phyloP scores from a whole-genome alignment of 345 rosid species.

The Viola odorata region DNA sequence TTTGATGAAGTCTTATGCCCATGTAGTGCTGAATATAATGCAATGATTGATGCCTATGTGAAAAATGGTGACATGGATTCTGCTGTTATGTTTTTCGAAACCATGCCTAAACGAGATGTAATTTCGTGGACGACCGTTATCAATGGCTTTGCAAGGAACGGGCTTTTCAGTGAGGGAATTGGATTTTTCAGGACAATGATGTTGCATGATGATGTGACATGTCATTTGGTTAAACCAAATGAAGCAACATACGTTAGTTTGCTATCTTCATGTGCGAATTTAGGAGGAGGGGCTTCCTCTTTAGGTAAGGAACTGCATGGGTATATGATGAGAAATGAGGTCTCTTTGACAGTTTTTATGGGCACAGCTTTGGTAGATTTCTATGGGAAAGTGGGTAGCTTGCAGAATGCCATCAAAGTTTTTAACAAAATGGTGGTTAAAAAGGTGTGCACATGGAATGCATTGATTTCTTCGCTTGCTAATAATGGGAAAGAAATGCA shows the following conservation, averaged over 20 bases:
- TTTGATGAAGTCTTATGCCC: slow-evolving; percentile 49
- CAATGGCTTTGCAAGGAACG: slow-evolving; percentile 48
- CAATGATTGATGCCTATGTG: slow-evolving; percentile 56
- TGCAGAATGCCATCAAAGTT: slow-evolving; percentile 28
- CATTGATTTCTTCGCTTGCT: slow-evolving; percentile 53
- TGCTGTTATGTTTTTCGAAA: slow-evolving; percentile 40
- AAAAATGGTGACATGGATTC: slow-evolving; percentile 49
- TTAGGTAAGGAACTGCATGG: slow-evolving; percentile 68
- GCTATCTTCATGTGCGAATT: slow-evolving; percentile 55
- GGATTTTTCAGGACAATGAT: slow-evolving; percentile 44
- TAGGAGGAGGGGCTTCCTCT: slow-evolving; percentile 35
- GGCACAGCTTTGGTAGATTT: slow-evolving; percentile 63
- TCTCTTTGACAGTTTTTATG: slow-evolving; percentile 24
- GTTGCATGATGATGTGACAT: slow-evolving; percentile 7
- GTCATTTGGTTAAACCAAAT: slow-evolving; percentile 35
- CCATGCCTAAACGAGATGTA: slow-evolving; percentile 49
- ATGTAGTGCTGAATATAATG: slow-evolving; percentile 46
- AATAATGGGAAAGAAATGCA: slow-evolving; percentile 41
- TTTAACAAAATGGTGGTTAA: slow-evolving; percentile 31
- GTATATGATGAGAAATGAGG: slow-evolving; percentile 35
- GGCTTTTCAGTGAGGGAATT: slow-evolving; percentile 38
- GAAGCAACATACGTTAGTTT: slow-evolving; percentile 64
- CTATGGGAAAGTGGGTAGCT: slow-evolving; percentile 54
- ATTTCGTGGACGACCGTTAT: slow-evolving; percentile 72
- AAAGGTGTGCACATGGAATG: slow-evolving; percentile 61